Evolutionary conservation across 495 filamentous ascomycete species (phyloP).

Genomic region (Lepidopterella palustris): DNA sequence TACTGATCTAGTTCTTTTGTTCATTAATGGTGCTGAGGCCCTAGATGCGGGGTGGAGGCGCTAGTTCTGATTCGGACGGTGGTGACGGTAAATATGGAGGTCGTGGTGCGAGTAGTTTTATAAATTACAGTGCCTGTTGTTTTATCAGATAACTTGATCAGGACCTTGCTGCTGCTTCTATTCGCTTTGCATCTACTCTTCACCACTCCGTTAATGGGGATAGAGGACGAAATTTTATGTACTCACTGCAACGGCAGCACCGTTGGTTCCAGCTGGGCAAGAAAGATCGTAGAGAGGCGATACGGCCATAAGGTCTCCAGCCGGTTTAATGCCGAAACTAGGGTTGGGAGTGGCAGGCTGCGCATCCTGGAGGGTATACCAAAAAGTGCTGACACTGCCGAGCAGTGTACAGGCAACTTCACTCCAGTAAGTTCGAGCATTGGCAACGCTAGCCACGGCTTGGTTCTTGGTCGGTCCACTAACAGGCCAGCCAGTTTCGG

Average conservation of each 20-base stretch:
- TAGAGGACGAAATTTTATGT: background rate
- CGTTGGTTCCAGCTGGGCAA: conserved; percentile 8
- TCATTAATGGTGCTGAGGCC: background rate
- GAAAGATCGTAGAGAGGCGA: conserved; percentile 8
- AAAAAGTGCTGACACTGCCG: conserved; percentile 2
- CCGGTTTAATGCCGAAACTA: conserved; percentile 3
- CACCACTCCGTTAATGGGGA: background rate
- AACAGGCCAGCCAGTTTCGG: conserved; percentile 11
- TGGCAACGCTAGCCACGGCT: background rate
- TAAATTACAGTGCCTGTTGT: background rate
- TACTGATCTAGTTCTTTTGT: too few relatives aligned
- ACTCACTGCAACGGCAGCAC: background rate
- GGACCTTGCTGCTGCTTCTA: background rate
- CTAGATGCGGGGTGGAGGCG: background rate
- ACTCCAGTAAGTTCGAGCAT: conserved; percentile 7
- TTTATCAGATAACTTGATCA: background rate
- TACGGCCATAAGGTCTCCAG: background rate
- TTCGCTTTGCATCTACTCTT: background rate
- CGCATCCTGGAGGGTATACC: conserved; percentile 8
- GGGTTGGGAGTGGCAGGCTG: conserved; percentile 20
- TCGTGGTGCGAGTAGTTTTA: background rate
- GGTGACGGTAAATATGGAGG: background rate
- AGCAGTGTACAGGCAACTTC: background rate
- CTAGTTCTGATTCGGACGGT: background rate
- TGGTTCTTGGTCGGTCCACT: conserved; percentile 1